A percentile compares a stretch with the other conserved stretches of the same genome.
Evolutionary conservation across 768 basidiomycete species (phyloP).

Genomic region (Phallus indusiatus): DNA sequence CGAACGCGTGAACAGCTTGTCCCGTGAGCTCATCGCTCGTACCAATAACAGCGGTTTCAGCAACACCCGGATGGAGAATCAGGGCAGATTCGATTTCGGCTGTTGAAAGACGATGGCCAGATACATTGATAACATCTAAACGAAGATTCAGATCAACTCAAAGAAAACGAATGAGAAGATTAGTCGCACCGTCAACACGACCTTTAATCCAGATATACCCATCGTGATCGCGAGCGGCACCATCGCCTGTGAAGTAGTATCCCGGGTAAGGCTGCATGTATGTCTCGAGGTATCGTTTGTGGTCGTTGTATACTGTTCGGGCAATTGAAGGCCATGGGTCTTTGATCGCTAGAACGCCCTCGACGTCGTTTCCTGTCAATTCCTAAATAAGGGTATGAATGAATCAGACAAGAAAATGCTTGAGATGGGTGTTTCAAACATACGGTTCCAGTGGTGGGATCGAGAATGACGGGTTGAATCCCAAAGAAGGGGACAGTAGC

Average conservation of each 20-base stretch:
- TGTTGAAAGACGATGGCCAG: constrained; percentile 92
- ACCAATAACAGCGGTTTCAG: constrained; percentile 90
- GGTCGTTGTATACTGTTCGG: constrained; percentile 84
- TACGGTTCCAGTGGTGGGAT: constrained; percentile 68
- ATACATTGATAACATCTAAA: constrained; percentile 93
- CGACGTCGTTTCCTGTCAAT: constrained; percentile 71
- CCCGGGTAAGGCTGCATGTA: constrained; percentile 88
- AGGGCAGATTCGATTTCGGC: constrained; percentile 97
- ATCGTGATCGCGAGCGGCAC: constrained; percentile 86
- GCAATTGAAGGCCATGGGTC: constrained; percentile 95
- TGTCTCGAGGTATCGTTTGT: constrained; percentile 65
- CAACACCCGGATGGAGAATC: constrained; percentile 89
- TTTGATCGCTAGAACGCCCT: constrained; percentile 83
- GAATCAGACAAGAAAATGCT: background rate
- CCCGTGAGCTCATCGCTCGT: constrained; percentile 82
- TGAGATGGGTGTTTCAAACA: constrained; percentile 8
- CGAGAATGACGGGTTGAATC: constrained; percentile 79
- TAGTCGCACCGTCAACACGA: constrained; percentile 72
- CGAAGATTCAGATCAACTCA: background rate
- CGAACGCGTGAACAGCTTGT: constrained; percentile 91
- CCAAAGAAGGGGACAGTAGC: constrained; percentile 99
- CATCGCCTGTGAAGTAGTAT: constrained; percentile 95
- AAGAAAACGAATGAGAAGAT: background rate
- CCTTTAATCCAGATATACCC: constrained; percentile 99
- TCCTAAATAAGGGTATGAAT: constrained; percentile 28